Evolutionary conservation across 768 basidiomycete species (phyloP).

Genomic region (Arthromyces matolae): DNA sequence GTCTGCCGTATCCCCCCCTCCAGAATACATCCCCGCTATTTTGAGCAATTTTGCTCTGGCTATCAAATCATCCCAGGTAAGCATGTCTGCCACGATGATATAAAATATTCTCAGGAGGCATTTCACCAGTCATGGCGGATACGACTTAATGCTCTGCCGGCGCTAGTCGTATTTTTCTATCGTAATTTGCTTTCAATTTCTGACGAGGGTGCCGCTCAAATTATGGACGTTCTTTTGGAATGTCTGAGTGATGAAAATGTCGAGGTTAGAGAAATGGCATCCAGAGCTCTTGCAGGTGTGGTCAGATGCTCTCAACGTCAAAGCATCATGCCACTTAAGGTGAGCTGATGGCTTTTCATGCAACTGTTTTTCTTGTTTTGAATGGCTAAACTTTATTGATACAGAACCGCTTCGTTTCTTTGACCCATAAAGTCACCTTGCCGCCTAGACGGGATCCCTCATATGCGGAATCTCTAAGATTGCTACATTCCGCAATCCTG

Average conservation of each 20-base stretch:
- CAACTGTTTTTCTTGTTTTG: conserved; percentile 5
- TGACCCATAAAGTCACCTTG: conserved; percentile 57
- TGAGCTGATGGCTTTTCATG: conserved; percentile 26
- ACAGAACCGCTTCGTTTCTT: conserved; percentile 79
- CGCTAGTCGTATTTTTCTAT: conserved; percentile 87
- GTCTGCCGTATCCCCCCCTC: conserved; percentile 75
- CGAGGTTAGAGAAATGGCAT: conserved; percentile 90
- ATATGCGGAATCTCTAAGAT: conserved; percentile 70
- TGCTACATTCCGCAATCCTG: conserved; percentile 84
- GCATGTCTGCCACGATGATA: conserved; percentile 12
- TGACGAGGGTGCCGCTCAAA: conserved; percentile 56
- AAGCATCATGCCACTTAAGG: conserved; percentile 81
- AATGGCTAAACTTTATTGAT: conserved; percentile 9
- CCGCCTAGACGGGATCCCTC: conserved; percentile 65
- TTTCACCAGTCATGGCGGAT: conserved; percentile 80
- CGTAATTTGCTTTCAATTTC: conserved; percentile 80
- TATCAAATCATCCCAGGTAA: conserved; percentile 74
- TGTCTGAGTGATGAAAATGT: conserved; percentile 89
- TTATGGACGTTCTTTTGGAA: conserved; percentile 80
- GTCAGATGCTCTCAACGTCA: conserved; percentile 88
- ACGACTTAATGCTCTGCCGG: conserved; percentile 82
- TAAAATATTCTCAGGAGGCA: not conserved
- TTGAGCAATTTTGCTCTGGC: conserved; percentile 61
- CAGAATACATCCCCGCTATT: conserved; percentile 59
- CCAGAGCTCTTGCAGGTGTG: conserved; percentile 80